phyloP scores from a whole-genome alignment of 805 yeast genomes.

The Myxozyma udenii region DNA sequence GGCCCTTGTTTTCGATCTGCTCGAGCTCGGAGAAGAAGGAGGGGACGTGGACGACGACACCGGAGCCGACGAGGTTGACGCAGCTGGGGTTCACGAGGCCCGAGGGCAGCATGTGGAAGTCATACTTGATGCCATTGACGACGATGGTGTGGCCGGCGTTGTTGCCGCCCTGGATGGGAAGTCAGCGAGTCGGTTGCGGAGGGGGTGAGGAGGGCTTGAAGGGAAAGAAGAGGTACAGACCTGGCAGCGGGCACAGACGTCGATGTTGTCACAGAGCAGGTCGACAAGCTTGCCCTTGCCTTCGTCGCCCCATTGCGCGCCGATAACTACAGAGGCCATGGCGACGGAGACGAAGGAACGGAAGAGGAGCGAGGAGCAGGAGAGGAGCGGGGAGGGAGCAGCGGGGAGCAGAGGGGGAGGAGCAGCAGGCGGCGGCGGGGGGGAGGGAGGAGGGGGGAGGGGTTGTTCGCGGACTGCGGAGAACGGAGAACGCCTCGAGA shows the following conservation, averaged over 20 bases:
- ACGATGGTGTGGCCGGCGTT: constrained; percentile 99
- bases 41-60: constrained; percentile 94
- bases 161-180: constrained; percentile 72
- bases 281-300: constrained; percentile 98
- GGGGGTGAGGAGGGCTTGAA: neutral
- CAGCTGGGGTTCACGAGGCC: constrained; percentile 96
- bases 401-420: neutral
- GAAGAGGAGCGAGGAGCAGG: neutral
- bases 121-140: constrained; percentile 81
- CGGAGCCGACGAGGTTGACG: constrained; percentile 85
- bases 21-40: constrained; percentile 85
- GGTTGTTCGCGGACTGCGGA: neutral
- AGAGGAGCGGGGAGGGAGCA: neutral
- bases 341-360: neutral
- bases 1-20: constrained; percentile 70
- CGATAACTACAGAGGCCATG: constrained; percentile 75
- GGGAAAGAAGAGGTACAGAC: constrained; percentile 12
- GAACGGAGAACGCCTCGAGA: neutral
- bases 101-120: constrained; percentile 98
- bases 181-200: neutral
- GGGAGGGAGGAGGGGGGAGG: neutral
- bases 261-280: constrained; percentile 88
- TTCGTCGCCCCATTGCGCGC: constrained; percentile 99
- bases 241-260: constrained; percentile 91
- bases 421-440: neutral